Evolutionary conservation across 2,329 filamentous ascomycete species (phyloP), one percentile per base, ranked within the genome.

Genomic region (Albophoma yamanashiensis): DNA sequence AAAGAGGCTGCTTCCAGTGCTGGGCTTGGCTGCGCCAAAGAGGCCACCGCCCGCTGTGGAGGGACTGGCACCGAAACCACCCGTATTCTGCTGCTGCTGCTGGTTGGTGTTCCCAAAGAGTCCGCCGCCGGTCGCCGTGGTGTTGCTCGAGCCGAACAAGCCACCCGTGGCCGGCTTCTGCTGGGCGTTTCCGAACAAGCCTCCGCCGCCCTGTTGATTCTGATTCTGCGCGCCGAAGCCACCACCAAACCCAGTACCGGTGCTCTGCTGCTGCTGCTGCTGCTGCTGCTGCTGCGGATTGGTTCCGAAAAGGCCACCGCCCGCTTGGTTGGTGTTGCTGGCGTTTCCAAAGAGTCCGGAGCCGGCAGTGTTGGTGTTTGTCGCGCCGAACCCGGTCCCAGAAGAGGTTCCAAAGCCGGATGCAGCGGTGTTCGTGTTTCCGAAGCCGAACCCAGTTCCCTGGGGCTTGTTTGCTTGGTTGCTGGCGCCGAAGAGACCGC

Each of bases 251-350:
- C 62, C 66, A 55, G 59, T 59, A 39, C 65, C 64, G 14, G 68
- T 61, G 22, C 62, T 67, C 58, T 67, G 68, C 58, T 71, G 68
- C 58, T 69, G 66, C 63, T 68, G 71, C 15, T 31, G 27, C 27
- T 71, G 67, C 27, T 71, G 67, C 22, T 69, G 70, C 58, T 69
- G 66, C 63, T 68, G 71, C 15, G 50, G 8, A 67, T 68, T 73
- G 58, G 75, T 64, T 67, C 78, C 79, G 57, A 83, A 82, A 8
- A 81, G 67, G 17, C 76, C 74, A 22, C 76, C 76, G n/a, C 75
- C 73, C 56, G 75, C 67, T 65, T 72, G 38, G 65, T 70, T 57
- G 62, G 64, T 58, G 64, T 71, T 64, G 62, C 65, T 62, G 58
- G 65, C 59, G 65, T 67, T 69, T 43, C 78, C 79, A 59, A 84